These are phyloP conservation scores for Staphylotrichum tortipilum DNA, from an alignment of 495 filamentous ascomycete genomes.

Conservation along the genomic window DNA sequence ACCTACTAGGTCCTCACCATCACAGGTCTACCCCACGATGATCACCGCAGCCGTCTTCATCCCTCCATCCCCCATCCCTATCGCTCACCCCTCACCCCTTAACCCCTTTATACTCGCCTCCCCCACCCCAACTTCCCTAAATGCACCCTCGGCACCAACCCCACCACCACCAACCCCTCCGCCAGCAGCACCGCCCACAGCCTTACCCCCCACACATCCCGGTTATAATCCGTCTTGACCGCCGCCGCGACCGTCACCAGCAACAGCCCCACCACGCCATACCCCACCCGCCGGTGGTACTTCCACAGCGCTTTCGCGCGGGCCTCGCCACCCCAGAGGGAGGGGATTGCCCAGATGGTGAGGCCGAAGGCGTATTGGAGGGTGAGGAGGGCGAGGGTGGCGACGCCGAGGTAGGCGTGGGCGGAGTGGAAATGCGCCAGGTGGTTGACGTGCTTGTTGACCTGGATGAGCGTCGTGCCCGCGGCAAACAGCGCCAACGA, in stretches of 20 bases:
- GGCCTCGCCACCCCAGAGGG: slow-evolving; percentile 65
- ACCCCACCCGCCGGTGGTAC: slow-evolving; percentile 77
- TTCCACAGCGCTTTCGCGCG: slow-evolving; percentile 79
- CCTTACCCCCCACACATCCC: slow-evolving; percentile 53
- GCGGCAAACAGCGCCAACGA: slow-evolving; percentile 53
- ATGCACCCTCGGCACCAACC: slow-evolving; percentile 69
- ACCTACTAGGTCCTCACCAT: too few relatives aligned
- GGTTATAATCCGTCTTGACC: slow-evolving; percentile 62
- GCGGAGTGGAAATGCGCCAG: slow-evolving; percentile 62
- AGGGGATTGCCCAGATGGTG: slow-evolving; percentile 64
- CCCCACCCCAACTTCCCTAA: slow-evolving; percentile 63
- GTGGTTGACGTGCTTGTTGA: slow-evolving; percentile 61
- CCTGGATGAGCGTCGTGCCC: slow-evolving; percentile 69
- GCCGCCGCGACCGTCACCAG: slow-evolving; percentile 68
- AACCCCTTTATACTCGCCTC: not conserved
- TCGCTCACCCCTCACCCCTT: not conserved
- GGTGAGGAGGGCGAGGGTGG: slow-evolving; percentile 62
- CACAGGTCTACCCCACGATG: too few relatives aligned
- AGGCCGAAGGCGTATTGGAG: slow-evolving; percentile 71
- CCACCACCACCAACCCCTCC: slow-evolving; percentile 52
- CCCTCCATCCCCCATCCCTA: not conserved
- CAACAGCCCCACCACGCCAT: slow-evolving; percentile 59
- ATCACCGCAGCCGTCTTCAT: too few relatives aligned
- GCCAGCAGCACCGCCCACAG: slow-evolving; percentile 62
- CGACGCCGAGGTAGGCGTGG: slow-evolving; percentile 71